Percentiles rank a stretch among this genome's conserved stretches.
These are phyloP conservation scores for Aureobasidium sp. DNA, from an alignment of 2,329 filamentous ascomycete species.

Conservation along the genomic window DNA sequence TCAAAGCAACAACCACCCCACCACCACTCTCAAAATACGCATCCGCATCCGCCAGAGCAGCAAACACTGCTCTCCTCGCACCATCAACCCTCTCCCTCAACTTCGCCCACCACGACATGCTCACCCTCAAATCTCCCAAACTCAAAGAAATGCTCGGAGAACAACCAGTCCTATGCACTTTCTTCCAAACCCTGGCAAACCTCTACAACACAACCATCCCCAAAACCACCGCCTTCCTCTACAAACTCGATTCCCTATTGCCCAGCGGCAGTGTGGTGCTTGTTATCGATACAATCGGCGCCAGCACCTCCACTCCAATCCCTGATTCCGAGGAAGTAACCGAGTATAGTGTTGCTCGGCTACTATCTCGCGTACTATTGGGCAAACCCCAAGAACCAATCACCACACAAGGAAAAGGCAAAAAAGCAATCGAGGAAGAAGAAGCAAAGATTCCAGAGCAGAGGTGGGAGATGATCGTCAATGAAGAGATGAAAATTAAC, in stretches of 20 bases:
- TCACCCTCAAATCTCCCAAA: background rate
- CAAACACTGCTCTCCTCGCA: background rate
- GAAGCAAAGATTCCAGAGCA: background rate
- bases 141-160: background rate
- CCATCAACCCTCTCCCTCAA: background rate
- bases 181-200: background rate
- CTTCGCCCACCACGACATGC: background rate
- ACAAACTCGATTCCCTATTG: background rate
- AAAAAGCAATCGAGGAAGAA: background rate
- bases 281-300: background rate
- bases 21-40: slow-evolving; percentile 9
- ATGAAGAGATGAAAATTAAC: background rate
- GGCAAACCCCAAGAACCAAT: background rate
- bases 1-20: background rate
- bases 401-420: background rate
- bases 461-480: background rate
- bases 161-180: background rate
- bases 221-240: background rate
- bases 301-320: background rate
- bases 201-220: slow-evolving; percentile 5
- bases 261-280: background rate
- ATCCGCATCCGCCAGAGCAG: background rate
- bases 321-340: background rate
- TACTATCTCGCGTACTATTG: background rate
- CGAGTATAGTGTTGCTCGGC: background rate